Base-by-base conservation (phyloP, 768 basidiomycete species). In the Boletellus ananiceps region DNA sequence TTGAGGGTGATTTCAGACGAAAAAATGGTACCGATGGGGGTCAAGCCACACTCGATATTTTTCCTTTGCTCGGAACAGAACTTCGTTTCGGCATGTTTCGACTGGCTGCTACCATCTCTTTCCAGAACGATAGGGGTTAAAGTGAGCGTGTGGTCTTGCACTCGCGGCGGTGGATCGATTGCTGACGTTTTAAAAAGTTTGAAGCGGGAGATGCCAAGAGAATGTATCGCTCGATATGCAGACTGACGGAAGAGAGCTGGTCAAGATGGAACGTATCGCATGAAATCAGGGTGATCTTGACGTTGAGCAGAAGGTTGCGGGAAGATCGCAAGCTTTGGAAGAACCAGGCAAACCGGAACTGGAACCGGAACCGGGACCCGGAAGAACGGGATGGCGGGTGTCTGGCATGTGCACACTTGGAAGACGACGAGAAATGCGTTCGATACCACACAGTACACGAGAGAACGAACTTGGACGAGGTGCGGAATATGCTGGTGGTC, bases 61-160 rank as follows among this genome's bases (percentile, higher is more conserved):
- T 52, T 55, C 13, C 50, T 55, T 15, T 47, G 9, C 37, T 52
- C 39, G 0, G 15, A 52, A 3, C 29, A 44, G 9, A 55, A 55
- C 14, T 47, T 55, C 7, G 2, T 33, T 0, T 14, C 32, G 0
- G 43, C 54, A 3, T 55, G 31, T 15, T 51, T 46, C 1, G 32
- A 50, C 11, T 54, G 52, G 49, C 2, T 50, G 3, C 1, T 50
- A 0, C 8, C 3, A 0, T 29, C 12, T 7, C 0, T 38, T 7
- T 8, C 12, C 5, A 6, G 2, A 11, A 4, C 15, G 12, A 18
- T 0, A 16, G 19, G 16, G 4, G 3, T n/a, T 0, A 8, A 5
- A 0, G 41, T 44, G 7, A 42, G 14, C 1, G 3, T n/a, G 0
- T 2, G 4, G n/a, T 16, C 35, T 25, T n/a, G 1, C 23, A 2